These are phyloP conservation scores for Colletotrichum horii DNA, from an alignment of 2,329 filamentous ascomycete species.

Conservation along the genomic window DNA sequence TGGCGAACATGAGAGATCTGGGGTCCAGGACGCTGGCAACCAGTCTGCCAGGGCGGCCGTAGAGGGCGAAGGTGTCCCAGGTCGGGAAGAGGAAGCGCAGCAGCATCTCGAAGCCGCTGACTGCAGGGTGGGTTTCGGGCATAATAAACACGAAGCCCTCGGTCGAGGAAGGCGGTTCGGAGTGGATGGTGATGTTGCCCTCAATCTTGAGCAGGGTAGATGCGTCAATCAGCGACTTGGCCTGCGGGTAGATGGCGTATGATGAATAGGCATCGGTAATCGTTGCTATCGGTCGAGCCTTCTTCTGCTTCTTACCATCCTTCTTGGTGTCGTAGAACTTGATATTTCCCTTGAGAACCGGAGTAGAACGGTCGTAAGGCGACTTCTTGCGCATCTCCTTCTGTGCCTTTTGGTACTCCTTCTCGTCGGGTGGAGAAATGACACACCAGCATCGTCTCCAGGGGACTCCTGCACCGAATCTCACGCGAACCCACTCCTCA, in stretches of 20 bases:
- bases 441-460: conserved; percentile 99
- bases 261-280: conserved; percentile 90
- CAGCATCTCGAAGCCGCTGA: conserved; percentile 95
- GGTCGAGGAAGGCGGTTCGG: conserved; percentile 74
- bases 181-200: conserved; percentile 87
- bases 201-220: conserved; percentile 95
- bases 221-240: conserved; percentile 90
- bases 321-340: conserved; percentile 89
- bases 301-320: conserved; percentile 86
- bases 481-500: conserved; percentile 93
- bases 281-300: conserved; percentile 86
- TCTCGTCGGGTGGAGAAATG: conserved; percentile 90
- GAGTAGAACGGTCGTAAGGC: conserved; percentile 76
- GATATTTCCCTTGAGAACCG: conserved; percentile 82
- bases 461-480: conserved; percentile 93
- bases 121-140: conserved; percentile 91
- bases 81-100: conserved; percentile 90
- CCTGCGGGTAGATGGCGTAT: conserved; percentile 95
- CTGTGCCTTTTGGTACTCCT: conserved; percentile 82
- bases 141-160: conserved; percentile 98
- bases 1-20: conserved; percentile 95
- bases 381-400: conserved; percentile 84
- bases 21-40: conserved; percentile 87
- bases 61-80: conserved; percentile 90
- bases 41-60: conserved; percentile 85